These are phyloP conservation scores for Euphorbia schlechtendalii DNA, from an alignment of 441 rosid genomes.

Conservation along the genomic window DNA sequence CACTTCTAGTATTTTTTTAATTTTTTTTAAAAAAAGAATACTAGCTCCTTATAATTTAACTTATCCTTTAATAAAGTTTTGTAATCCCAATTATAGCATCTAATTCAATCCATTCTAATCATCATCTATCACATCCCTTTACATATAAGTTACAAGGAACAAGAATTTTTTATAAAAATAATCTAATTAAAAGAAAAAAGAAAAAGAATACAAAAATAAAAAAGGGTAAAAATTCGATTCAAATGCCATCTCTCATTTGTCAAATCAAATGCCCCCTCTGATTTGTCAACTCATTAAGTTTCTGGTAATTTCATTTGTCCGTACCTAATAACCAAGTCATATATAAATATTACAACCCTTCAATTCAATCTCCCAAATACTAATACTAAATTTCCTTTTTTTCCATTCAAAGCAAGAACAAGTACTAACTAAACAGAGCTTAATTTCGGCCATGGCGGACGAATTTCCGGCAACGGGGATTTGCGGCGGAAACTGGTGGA, in stretches of 20 bases:
- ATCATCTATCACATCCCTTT: no score
- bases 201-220: conserved; percentile 1
- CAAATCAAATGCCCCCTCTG: conserved; percentile 36
- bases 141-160: no score
- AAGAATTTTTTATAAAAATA: background rate
- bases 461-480: conserved; percentile 58
- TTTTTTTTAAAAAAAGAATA: no score
- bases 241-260: conserved; percentile 34
- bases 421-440: background rate
- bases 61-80: no score
- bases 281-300: conserved; percentile 40
- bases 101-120: no score
- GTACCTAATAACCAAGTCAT: conserved; percentile 26
- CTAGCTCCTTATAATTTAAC: no score
- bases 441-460: conserved; percentile 46
- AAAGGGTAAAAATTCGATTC: conserved; percentile 35
- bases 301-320: conserved; percentile 31
- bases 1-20: no score
- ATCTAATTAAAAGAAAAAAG: background rate
- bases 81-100: no score
- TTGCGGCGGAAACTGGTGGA: conserved; percentile 70
- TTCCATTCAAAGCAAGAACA: no score
- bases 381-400: no score
- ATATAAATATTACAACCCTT: conserved; percentile 27
- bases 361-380: no score